Percentiles rank a stretch among this genome's conserved stretches.
Conservation (phyloP, 805 yeast species). For the Barnettozyma pratensis region DNA sequence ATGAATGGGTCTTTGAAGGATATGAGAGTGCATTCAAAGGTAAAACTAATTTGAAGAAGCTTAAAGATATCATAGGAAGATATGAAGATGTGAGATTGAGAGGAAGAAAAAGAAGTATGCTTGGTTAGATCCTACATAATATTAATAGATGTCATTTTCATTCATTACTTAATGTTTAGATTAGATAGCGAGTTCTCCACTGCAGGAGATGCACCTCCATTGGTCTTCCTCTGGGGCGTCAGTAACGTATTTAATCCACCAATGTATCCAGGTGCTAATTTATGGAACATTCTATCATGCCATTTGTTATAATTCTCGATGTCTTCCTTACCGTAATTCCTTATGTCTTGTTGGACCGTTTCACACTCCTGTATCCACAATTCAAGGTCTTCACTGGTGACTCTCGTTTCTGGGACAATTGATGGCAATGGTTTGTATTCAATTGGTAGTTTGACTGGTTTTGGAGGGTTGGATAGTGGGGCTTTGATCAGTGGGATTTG, state of each 20-base stretch:
- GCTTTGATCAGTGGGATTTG: conserved; percentile 53
- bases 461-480: conserved; percentile 49
- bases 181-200: conserved; percentile 18
- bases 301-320: conserved; percentile 26
- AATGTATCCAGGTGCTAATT: conserved; percentile 40
- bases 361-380: conserved; percentile 30
- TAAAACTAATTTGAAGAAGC: conserved; percentile 33
- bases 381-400: conserved; percentile 25
- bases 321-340: conserved; percentile 23
- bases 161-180: conserved; percentile 6
- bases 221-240: conserved; percentile 16
- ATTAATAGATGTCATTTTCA: background rate
- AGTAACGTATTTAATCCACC: conserved; percentile 20
- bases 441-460: conserved; percentile 46
- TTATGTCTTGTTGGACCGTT: conserved; percentile 24
- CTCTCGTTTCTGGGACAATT: conserved; percentile 28
- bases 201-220: background rate
- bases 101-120: conserved; percentile 93
- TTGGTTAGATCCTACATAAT: conserved; percentile 44
- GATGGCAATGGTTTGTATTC: conserved; percentile 38
- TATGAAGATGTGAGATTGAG: conserved; percentile 82
- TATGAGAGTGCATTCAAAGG: conserved; percentile 39
- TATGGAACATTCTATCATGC: conserved; percentile 25
- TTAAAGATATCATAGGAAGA: conserved; percentile 52
- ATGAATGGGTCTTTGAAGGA: conserved; percentile 68